phyloP scores from a whole-genome alignment of 257 asterid species.

The Nyctanthes arbortristis region DNA sequence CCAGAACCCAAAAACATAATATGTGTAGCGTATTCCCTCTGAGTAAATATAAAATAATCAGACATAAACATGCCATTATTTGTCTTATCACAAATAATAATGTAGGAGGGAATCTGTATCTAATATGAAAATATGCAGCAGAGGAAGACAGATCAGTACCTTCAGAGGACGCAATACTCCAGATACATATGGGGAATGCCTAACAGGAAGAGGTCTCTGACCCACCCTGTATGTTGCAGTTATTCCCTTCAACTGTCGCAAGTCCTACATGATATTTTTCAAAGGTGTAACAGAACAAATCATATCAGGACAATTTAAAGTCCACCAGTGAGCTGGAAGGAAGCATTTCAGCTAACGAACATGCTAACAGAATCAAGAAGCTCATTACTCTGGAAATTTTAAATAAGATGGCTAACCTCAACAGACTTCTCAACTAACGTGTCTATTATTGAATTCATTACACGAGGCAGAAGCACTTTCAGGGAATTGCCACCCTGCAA shows the following conservation, averaged over 20 bases:
- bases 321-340: slow-evolving; percentile 8
- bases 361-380: background rate
- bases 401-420: slow-evolving; percentile 54
- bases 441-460: slow-evolving; percentile 63
- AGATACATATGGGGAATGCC: slow-evolving; percentile 89
- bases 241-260: slow-evolving; percentile 90
- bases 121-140: slow-evolving; percentile 17
- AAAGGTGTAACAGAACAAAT: slow-evolving; percentile 15
- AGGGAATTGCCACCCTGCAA: slow-evolving; percentile 74
- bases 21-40: background rate
- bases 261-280: slow-evolving; percentile 53
- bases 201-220: slow-evolving; percentile 91
- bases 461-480: slow-evolving; percentile 68
- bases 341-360: background rate
- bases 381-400: slow-evolving; percentile 9
- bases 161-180: slow-evolving; percentile 84
- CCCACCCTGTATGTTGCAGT: slow-evolving; percentile 98
- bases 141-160: slow-evolving; percentile 42
- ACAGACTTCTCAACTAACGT: slow-evolving; percentile 79
- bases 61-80: background rate
- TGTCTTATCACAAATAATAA: slow-evolving; percentile 12
- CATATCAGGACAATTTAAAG: slow-evolving; percentile 20
- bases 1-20: background rate
- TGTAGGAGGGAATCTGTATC: slow-evolving; percentile 1
- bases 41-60: background rate